phyloP scores from a whole-genome alignment of 2,329 filamentous ascomycete genomes.

The Pseudocercospora eumusae region DNA sequence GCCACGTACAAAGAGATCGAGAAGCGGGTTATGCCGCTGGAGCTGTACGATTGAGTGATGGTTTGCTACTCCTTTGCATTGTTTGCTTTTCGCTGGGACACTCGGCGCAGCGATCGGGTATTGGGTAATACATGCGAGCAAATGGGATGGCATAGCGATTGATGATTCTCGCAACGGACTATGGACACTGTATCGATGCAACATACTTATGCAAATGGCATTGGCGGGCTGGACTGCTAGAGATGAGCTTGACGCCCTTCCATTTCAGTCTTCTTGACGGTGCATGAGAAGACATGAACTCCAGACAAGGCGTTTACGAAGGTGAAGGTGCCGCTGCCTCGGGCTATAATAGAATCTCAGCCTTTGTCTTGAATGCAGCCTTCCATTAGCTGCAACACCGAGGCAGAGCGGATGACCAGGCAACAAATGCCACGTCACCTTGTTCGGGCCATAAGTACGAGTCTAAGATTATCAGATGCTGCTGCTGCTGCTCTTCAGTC shows the following conservation, averaged over 20 bases:
- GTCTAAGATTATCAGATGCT: no score
- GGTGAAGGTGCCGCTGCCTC: background rate
- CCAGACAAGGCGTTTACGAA: constrained; percentile 2
- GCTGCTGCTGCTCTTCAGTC: no score
- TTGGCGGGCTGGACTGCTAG: background rate
- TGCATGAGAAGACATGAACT: background rate
- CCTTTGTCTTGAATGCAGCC: background rate
- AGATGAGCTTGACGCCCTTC: background rate
- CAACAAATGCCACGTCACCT: background rate
- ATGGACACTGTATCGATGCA: background rate
- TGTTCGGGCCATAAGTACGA: no score
- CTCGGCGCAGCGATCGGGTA: background rate
- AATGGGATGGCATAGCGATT: background rate
- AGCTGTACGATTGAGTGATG: background rate
- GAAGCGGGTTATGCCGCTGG: background rate
- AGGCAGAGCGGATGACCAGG: background rate
- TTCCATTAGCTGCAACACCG: background rate
- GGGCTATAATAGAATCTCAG: background rate
- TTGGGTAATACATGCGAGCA: no score
- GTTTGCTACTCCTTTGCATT: no score
- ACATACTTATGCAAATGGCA: background rate
- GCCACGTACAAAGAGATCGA: background rate
- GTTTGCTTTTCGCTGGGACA: no score
- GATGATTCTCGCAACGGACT: background rate
- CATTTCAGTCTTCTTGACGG: background rate